Evolutionary conservation across 1,284 basidiomycete species (phyloP).

Genomic region (Pseudozyma sp.): DNA sequence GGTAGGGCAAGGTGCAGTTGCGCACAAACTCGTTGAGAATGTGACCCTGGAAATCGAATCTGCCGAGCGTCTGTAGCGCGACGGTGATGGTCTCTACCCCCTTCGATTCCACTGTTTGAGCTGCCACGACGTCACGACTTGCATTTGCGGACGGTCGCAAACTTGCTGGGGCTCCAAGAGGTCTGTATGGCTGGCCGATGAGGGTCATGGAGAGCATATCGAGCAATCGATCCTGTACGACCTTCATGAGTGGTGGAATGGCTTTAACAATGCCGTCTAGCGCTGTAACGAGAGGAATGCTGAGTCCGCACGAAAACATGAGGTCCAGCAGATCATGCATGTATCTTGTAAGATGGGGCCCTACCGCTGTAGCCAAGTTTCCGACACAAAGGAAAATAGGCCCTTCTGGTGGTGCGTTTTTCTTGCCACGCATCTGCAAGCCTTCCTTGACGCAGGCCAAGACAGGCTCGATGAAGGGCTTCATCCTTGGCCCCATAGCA

Average conservation of each 20-base stretch:
- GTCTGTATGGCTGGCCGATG: constrained; percentile 64
- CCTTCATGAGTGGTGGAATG: constrained; percentile 89
- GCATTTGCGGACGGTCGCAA: constrained; percentile 41
- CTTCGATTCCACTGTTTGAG: constrained; percentile 73
- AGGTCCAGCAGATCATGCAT: constrained; percentile 96
- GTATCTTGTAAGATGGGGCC: constrained; percentile 92
- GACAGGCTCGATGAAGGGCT: constrained; percentile 91
- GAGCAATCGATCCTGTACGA: constrained; percentile 81
- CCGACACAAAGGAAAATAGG: constrained; percentile 98
- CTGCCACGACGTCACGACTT: constrained; percentile 38
- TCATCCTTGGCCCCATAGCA: constrained; percentile 93
- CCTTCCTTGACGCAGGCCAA: constrained; percentile 90
- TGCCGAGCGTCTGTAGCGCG: constrained; percentile 87
- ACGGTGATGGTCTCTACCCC: constrained; percentile 79
- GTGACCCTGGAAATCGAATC: constrained; percentile 90
- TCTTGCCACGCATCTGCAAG: constrained; percentile 85
- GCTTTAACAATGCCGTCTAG: constrained; percentile 86
- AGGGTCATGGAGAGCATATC: constrained; percentile 64
- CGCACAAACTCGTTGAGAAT: constrained; percentile 96
- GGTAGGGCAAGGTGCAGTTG: constrained; percentile 88
- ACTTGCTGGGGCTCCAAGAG: constrained; percentile 56
- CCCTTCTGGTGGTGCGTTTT: constrained; percentile 91
- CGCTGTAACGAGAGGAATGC: constrained; percentile 87
- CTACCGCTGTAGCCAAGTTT: constrained; percentile 94
- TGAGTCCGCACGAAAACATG: constrained; percentile 95